These are phyloP conservation scores for Pelargonium hybrid DNA, from an alignment of 441 rosid species.

Conservation along the genomic window DNA sequence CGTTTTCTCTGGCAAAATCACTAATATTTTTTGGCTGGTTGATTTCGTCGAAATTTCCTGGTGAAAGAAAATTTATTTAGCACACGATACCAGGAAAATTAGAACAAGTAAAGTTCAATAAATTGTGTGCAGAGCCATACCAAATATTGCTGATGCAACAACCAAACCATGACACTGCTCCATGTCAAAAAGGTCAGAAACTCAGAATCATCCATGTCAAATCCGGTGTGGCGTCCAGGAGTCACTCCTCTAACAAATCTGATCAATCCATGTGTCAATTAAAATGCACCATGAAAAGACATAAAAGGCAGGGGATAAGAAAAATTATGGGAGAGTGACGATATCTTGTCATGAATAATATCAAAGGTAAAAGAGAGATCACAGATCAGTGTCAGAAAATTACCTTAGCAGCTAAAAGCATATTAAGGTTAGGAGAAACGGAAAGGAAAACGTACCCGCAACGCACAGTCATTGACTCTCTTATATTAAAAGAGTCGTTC, in stretches of 20 bases:
- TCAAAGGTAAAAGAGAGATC: background rate
- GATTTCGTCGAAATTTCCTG: slow-evolving; percentile 81
- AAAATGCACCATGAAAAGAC: slow-evolving; percentile 5
- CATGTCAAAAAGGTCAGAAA: slow-evolving; percentile 61
- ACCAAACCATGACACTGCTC: slow-evolving; percentile 68
- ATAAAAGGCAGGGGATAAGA: slow-evolving; percentile 1
- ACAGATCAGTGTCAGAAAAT: background rate
- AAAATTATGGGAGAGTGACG: background rate
- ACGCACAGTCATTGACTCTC: slow-evolving; percentile 63
- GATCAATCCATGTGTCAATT: slow-evolving; percentile 15
- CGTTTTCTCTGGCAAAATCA: slow-evolving; percentile 49
- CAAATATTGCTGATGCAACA: slow-evolving; percentile 84
- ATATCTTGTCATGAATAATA: background rate
- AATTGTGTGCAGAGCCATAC: slow-evolving; percentile 31
- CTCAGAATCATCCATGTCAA: slow-evolving; percentile 65
- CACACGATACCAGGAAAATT: slow-evolving; percentile 17
- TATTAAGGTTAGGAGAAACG: background rate
- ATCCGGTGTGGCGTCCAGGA: slow-evolving; percentile 69
- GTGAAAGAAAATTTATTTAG: slow-evolving; percentile 14
- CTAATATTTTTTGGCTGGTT: slow-evolving; percentile 72
- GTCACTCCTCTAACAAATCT: slow-evolving; percentile 72
- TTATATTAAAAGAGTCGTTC: slow-evolving; percentile 59
- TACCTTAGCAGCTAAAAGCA: background rate
- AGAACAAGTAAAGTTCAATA: slow-evolving; percentile 10
- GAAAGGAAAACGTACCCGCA: slow-evolving; percentile 54